These are phyloP conservation scores for Tolypocladium cylindrosporum DNA, from an alignment of 2,329 filamentous ascomycete genomes.

Conservation along the genomic window DNA sequence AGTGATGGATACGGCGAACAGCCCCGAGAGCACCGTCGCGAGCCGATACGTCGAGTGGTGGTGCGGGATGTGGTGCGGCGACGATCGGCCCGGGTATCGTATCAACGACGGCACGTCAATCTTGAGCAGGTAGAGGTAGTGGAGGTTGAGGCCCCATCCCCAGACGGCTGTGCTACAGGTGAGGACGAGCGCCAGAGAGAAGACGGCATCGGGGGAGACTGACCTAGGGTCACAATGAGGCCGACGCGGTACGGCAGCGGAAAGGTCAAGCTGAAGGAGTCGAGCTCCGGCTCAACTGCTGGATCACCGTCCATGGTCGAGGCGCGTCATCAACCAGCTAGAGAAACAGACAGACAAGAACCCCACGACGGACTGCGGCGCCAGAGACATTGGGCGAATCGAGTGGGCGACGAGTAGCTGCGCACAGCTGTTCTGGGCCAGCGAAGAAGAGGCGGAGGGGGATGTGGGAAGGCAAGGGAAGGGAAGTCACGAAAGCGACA, in stretches of 20 bases:
- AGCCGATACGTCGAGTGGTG: constrained; percentile 80
- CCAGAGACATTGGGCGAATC: not conserved
- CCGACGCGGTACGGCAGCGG: constrained; percentile 86
- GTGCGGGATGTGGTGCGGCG: constrained; percentile 60
- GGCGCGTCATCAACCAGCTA: constrained; percentile 2
- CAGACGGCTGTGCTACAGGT: constrained; percentile 57
- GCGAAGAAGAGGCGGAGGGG: not conserved
- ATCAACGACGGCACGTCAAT: constrained; percentile 85
- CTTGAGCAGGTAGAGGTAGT: constrained; percentile 67
- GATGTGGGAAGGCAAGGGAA: not conserved
- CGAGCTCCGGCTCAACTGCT: constrained; percentile 60
- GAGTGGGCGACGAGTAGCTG: not conserved
- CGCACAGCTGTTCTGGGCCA: not conserved
- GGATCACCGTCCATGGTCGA: constrained; percentile 62
- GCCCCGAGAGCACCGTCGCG: constrained; percentile 62
- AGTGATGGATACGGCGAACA: constrained; percentile 61
- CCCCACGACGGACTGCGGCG: not conserved
- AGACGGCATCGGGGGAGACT: constrained; percentile 10
- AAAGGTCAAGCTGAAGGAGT: constrained; percentile 78
- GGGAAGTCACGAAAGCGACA: not conserved
- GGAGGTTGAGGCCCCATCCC: constrained; percentile 90
- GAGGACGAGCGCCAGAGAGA: not conserved
- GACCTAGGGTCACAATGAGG: constrained; percentile 76
- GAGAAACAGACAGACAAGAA: not conserved
- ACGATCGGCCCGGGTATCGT: constrained; percentile 69